These are phyloP conservation scores for Filosporella fistucella DNA, from an alignment of 495 filamentous ascomycete species.

Conservation along the genomic window DNA sequence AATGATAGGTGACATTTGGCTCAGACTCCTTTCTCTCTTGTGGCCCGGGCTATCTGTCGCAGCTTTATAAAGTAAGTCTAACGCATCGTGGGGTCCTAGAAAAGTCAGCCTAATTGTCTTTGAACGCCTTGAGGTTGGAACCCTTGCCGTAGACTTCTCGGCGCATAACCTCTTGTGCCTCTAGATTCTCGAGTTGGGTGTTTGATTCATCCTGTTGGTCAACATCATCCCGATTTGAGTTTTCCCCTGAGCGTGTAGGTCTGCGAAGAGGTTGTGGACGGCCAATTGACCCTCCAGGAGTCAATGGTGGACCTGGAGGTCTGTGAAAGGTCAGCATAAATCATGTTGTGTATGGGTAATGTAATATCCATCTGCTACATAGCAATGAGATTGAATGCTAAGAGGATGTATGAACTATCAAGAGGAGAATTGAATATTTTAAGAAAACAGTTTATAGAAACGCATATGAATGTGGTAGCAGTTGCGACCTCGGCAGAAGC, in stretches of 20 bases:
- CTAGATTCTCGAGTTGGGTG: constrained; percentile 43
- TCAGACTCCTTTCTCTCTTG: constrained; percentile 25
- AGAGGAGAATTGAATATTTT: too few relatives aligned
- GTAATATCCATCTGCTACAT: too few relatives aligned
- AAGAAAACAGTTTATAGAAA: too few relatives aligned
- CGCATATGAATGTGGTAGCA: too few relatives aligned
- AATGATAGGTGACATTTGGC: constrained; percentile 20
- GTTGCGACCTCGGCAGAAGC: too few relatives aligned
- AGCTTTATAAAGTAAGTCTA: constrained; percentile 66
- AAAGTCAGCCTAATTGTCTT: too few relatives aligned
- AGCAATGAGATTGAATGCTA: too few relatives aligned
- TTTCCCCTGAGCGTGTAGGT: constrained; percentile 25
- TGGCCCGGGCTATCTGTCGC: constrained; percentile 45
- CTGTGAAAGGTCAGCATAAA: too few relatives aligned
- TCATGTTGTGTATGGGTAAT: too few relatives aligned
- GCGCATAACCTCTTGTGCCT: constrained; percentile 58
- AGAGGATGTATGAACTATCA: too few relatives aligned
- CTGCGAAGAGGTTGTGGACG: constrained; percentile 52
- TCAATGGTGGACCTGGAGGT: constrained; percentile 40
- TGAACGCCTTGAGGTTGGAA: constrained; percentile 30
- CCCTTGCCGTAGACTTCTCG: constrained; percentile 38
- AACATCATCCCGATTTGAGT: constrained; percentile 7
- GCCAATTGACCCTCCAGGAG: constrained; percentile 58
- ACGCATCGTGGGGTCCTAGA: constrained; percentile 61
- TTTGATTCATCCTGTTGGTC: constrained; percentile 18